A percentile compares a stretch with the other conserved stretches of the same genome.
Evolutionary conservation across 371 early-diverging fungal genomes (phyloP).

Genomic region (Mortierella sp.): DNA sequence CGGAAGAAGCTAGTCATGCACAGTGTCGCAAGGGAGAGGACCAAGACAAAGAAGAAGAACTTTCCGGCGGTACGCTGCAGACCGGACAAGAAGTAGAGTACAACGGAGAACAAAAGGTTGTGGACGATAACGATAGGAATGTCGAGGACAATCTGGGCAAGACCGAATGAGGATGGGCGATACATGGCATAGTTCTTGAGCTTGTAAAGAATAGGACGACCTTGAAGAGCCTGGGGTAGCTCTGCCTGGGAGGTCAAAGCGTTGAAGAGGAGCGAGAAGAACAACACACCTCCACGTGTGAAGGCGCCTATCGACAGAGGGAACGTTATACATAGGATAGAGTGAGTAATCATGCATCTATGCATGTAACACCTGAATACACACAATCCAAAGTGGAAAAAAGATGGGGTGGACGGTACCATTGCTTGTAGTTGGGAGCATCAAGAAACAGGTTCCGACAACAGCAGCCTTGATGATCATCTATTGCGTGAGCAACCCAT

Average conservation of each 20-base stretch:
- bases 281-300: constrained; percentile 79
- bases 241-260: constrained; percentile 68
- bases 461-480: constrained; percentile 74
- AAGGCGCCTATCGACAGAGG: constrained; percentile 76
- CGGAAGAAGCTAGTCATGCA: constrained; percentile 71
- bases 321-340: constrained; percentile 46
- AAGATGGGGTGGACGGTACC: background rate
- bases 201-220: constrained; percentile 73
- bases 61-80: constrained; percentile 65
- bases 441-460: constrained; percentile 73
- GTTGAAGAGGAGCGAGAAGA: constrained; percentile 66
- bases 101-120: constrained; percentile 63
- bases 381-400: background rate
- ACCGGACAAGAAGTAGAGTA: constrained; percentile 75
- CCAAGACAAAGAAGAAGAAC: constrained; percentile 67
- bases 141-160: constrained; percentile 66
- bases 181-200: constrained; percentile 73
- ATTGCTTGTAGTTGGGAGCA: constrained; percentile 27
- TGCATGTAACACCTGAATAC: background rate
- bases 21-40: constrained; percentile 61
- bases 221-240: constrained; percentile 63
- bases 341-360: constrained; percentile 62
- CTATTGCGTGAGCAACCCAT: background rate
- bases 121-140: constrained; percentile 63
- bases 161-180: constrained; percentile 68